Base-by-base conservation (phyloP, 768 basidiomycete species). In the Mycena haematopus region DNA sequence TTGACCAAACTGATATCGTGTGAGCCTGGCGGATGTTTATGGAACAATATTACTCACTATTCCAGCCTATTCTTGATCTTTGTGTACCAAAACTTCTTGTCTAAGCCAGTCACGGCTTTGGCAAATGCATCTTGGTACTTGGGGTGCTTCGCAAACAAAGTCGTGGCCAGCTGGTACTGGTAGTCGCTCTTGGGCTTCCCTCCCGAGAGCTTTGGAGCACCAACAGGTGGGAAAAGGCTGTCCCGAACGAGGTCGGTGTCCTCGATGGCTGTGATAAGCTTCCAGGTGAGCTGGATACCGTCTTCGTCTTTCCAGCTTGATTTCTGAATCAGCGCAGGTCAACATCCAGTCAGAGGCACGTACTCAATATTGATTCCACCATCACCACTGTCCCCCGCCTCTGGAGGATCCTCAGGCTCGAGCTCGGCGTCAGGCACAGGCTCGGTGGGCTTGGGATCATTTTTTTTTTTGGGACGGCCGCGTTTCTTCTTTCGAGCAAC, bases 41-140 rank as follows among this genome's bases (percentile, higher is more conserved):
- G 9, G 29, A 1, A 17, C 2, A 17, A 52, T 44, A 31, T 36
- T 15, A 36, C 58, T 40, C 38, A 58, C 57, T 14, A 11, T 1
- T 44, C 15, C 6, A 59, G 9, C 8, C 42, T 19, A 27, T 59
- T 59, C 40, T 59, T 59, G n/a, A 59, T 52, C 35, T 52, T 59
- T 4, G n/a, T 36, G 29, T 24, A 42, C 38, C 25, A 33, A 3
- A 11, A 2, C 15, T 40, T 44, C 21, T 36, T 45, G 1, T 44
- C 36, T 40, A 52, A 35, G 5, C 38, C 33, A 2, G 46, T 31
- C 13, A 21, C 15, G 24, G 50, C 27, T 19, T 56, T 46, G 0
- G 25, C 50, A 10, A 59, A 44, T 2, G 21, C 31, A 0, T 42
- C 58, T 21, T 52, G 0, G 40, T 52, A 59, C 19, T 42, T 44